Evolutionary conservation across 2,329 filamentous ascomycete species (phyloP).

Genomic region (Trichoderma sp.): DNA sequence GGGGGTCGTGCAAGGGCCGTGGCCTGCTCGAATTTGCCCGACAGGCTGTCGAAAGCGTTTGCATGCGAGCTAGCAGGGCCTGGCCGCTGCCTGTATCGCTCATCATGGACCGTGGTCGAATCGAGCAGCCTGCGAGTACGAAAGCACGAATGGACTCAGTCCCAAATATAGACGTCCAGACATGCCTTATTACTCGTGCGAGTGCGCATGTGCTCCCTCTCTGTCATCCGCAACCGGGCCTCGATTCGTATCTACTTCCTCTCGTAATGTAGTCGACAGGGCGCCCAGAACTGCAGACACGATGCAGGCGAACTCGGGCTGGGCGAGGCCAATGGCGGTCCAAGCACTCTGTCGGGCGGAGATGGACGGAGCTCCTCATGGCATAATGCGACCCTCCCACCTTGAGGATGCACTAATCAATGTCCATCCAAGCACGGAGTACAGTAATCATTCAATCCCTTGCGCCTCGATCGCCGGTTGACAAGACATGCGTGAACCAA

Average conservation of each 20-base stretch:
- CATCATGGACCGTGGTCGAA: conserved; percentile 7
- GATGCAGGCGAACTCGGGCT: neutral
- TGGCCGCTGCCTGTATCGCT: neutral
- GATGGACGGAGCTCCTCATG: conserved; percentile 11
- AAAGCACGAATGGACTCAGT: conserved; percentile 1
- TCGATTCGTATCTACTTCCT: too few relatives aligned
- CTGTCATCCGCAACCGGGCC: too few relatives aligned
- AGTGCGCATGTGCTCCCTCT: too few relatives aligned
- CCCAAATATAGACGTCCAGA: neutral
- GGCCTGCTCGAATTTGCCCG: conserved; percentile 10
- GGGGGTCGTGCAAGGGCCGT: conserved; percentile 8
- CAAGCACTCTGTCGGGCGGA: neutral
- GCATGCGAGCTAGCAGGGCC: conserved; percentile 6
- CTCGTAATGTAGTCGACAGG: too few relatives aligned
- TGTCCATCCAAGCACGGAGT: neutral
- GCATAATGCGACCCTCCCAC: neutral
- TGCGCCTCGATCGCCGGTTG: neutral
- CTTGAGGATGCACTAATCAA: neutral
- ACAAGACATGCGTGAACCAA: conserved; percentile 15
- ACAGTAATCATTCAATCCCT: too few relatives aligned
- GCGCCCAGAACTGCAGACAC: too few relatives aligned
- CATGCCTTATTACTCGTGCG: neutral
- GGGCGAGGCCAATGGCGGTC: neutral
- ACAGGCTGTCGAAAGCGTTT: conserved; percentile 10
- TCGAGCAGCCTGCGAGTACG: conserved; percentile 17